Conservation (phyloP, 2,329 filamentous ascomycete genomes). For the Sarocladium brachiariae region DNA sequence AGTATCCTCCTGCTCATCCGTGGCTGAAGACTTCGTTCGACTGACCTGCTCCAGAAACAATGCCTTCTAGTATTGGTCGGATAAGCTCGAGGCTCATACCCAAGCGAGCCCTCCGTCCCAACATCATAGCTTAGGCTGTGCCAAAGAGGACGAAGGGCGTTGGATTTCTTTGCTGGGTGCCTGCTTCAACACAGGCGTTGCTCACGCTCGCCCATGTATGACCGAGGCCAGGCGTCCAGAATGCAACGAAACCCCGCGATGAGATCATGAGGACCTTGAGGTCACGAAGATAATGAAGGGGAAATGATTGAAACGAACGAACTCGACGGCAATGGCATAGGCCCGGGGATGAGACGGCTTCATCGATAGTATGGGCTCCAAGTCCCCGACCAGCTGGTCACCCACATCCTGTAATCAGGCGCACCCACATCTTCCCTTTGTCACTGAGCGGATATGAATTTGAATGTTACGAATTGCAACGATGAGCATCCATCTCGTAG, state of each 20-base stretch:
- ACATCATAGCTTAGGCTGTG: not conserved
- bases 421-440: constrained; percentile 8
- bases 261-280: constrained; percentile 1
- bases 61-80: constrained; percentile 7
- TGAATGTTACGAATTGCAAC: constrained; percentile 2
- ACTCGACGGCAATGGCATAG: constrained; percentile 10
- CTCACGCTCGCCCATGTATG: not conserved
- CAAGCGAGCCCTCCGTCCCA: constrained; percentile 8
- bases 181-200: not conserved
- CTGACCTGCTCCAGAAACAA: constrained; percentile 1
- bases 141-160: constrained; percentile 4
- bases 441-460: constrained; percentile 6
- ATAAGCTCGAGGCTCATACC: constrained; percentile 7
- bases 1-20: not conserved
- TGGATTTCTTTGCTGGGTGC: not conserved
- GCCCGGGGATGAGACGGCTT: constrained; percentile 2
- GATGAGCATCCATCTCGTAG: not conserved
- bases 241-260: not conserved
- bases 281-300: constrained; percentile 2
- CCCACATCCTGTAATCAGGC: constrained; percentile 9
- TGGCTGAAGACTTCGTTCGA: not conserved
- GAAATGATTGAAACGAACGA: constrained; percentile 9
- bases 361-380: not conserved
- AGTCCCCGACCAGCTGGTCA: constrained; percentile 6
- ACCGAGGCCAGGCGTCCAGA: not conserved